Percentiles rank a stretch among this genome's conserved stretches.
phyloP scores from a whole-genome alignment of 2,329 filamentous ascomycete genomes.

The Grosmannia serpens region DNA sequence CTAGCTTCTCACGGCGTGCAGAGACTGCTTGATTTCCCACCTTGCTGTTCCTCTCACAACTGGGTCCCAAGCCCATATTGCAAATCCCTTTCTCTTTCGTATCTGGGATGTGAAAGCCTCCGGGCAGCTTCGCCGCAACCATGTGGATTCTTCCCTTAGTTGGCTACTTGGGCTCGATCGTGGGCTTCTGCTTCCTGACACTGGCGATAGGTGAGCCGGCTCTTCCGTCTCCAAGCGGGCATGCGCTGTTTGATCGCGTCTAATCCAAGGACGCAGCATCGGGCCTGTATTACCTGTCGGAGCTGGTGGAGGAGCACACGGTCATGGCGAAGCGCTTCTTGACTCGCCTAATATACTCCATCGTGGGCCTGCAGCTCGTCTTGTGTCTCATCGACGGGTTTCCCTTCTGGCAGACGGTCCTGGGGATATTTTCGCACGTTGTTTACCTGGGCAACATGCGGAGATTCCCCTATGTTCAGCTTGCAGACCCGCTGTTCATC shows the following conservation, averaged over 20 bases:
- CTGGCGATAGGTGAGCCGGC: conserved; percentile 65
- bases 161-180: conserved; percentile 74
- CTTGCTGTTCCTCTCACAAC: background rate
- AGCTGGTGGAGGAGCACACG: conserved; percentile 95
- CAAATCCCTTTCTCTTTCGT: background rate
- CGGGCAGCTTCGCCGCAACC: conserved; percentile 17
- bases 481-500: conserved; percentile 79
- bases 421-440: conserved; percentile 71
- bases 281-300: conserved; percentile 96
- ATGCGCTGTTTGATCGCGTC: background rate
- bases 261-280: conserved; percentile 48
- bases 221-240: background rate
- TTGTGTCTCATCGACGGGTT: conserved; percentile 79
- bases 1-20: background rate
- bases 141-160: conserved; percentile 97
- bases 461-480: conserved; percentile 63
- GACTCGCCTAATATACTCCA: conserved; percentile 69
- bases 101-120: conserved; percentile 1
- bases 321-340: conserved; percentile 84
- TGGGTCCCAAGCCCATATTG: background rate
- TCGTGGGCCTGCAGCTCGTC: conserved; percentile 62
- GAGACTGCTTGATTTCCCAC: background rate
- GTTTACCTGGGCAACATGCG: conserved; percentile 83
- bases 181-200: conserved; percentile 90
- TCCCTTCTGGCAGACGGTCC: conserved; percentile 58